Evolutionary conservation across 768 basidiomycete species (phyloP).

Genomic region (Terana coerulea): DNA sequence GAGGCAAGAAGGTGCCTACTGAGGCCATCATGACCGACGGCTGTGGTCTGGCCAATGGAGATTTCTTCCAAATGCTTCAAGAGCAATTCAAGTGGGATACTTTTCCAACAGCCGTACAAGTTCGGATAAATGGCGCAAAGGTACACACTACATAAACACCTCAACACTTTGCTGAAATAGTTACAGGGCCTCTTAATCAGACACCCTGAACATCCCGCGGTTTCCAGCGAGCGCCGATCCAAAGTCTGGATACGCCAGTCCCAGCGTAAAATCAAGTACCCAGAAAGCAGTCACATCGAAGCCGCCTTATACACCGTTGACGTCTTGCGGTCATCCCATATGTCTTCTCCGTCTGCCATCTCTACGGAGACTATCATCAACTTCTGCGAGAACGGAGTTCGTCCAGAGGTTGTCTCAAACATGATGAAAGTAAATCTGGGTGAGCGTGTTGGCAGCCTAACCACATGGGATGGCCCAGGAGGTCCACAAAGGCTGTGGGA

Average conservation of each 20-base stretch:
- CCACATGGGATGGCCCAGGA: conserved; percentile 17
- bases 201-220: conserved; percentile 18
- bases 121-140: conserved; percentile 28
- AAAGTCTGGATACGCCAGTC: conserved; percentile 27
- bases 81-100: conserved; percentile 19
- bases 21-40: conserved; percentile 62
- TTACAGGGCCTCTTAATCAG: conserved; percentile 27
- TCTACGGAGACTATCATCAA: conserved; percentile 61
- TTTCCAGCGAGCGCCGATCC: conserved; percentile 12
- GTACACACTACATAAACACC: conserved; percentile 7
- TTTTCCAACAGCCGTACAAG: conserved; percentile 26
- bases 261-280: conserved; percentile 34
- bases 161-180: background rate
- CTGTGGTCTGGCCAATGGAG: conserved; percentile 63
- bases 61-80: conserved; percentile 33
- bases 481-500: conserved; percentile 22
- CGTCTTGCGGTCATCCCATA: conserved; percentile 48
- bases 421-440: conserved; percentile 20
- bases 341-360: conserved; percentile 42
- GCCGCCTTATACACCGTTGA: conserved; percentile 47
- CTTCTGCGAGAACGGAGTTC: conserved; percentile 61
- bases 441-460: conserved; percentile 23
- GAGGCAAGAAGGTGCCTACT: conserved; percentile 17
- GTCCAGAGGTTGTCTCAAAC: conserved; percentile 34
- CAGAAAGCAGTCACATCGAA: conserved; percentile 26